Conservation (phyloP, 1,139 yeast genomes). For the Blastobotrys apis region DNA sequence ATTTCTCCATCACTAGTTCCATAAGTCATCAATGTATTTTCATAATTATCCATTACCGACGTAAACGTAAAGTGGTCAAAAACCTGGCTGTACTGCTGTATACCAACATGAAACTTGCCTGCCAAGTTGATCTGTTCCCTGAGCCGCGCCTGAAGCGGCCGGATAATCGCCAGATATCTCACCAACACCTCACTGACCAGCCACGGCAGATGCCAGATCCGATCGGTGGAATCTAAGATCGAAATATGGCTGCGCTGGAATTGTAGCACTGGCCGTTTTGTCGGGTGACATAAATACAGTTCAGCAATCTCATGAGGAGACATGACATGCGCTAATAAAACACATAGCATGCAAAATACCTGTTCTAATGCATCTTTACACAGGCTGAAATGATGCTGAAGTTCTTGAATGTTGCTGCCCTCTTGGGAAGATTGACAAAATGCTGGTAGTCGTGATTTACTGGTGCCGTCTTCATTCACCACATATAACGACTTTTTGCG, state of each 20-base stretch:
- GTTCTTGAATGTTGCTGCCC: background rate
- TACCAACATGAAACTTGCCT: background rate
- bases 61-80: background rate
- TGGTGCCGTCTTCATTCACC: too few relatives aligned
- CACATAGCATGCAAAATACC: background rate
- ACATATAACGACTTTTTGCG: too few relatives aligned
- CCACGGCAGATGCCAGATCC: slow-evolving; percentile 8
- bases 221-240: background rate
- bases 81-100: background rate
- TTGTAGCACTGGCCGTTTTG: too few relatives aligned
- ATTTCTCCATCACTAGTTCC: too few relatives aligned
- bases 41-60: background rate
- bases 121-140: slow-evolving; percentile 1
- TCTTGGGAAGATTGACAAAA: background rate
- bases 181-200: slow-evolving; percentile 7
- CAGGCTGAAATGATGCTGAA: background rate
- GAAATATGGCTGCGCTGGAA: too few relatives aligned
- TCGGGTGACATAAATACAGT: too few relatives aligned
- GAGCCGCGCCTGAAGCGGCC: slow-evolving; percentile 4
- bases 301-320: background rate
- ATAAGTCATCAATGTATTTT: background rate
- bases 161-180: slow-evolving; percentile 6
- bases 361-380: background rate
- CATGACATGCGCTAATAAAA: background rate
- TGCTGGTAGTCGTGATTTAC: background rate